Base-by-base conservation (phyloP, 352 stramenopile species). In the Globisporangium lucens region DNA sequence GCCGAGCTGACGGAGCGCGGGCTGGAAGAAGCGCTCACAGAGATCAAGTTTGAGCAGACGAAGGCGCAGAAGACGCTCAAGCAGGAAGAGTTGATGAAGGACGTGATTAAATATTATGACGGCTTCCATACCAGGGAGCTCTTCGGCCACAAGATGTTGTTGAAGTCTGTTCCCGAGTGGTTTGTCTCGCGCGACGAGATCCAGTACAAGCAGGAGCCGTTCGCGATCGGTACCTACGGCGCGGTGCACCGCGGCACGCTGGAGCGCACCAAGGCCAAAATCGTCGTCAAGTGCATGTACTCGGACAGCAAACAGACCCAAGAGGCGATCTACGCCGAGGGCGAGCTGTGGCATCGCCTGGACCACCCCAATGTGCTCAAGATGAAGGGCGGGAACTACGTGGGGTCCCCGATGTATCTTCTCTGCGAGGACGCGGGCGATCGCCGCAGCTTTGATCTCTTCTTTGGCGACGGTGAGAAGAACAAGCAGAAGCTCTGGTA, bases 221-320 rank as follows among this genome's bases (percentile, higher is more conserved):
- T 80, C 49, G 71, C 66, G 30, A 74, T 76, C 10, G 74, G 74
- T 4, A 55, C 72, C 1, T 78, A 74, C 46, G 74, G 72, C 7
- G 75, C 72, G 2, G 66, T 71, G 27, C 66, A 74, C 47, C 72
- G 65, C 9, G 74, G 74, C 17, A 74, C 61, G 56, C 76, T 51
- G 5, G 53, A 67, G 71, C 22, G 22, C 1, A 58, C 70, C 9
- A 70, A 75, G n/a, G 57, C 75, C 15, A 58, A 53, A 3, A 64
- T 80, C n/a, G 75, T 78, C 13, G 56, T 80, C 27, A 80, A 80
- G 61, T 53, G 49, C 17, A 69, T 80, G 60, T 49, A 75, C 12
- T 51, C 71, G 41, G 72, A 78, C 22, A 63, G 43, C 29, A 66
- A 65, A n/a, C 15, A 56, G 56, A 61, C 57, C 17, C 72, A 67